Base-by-base conservation (phyloP, 1,284 basidiomycete genomes). In the Pisolithus thermaeus region DNA sequence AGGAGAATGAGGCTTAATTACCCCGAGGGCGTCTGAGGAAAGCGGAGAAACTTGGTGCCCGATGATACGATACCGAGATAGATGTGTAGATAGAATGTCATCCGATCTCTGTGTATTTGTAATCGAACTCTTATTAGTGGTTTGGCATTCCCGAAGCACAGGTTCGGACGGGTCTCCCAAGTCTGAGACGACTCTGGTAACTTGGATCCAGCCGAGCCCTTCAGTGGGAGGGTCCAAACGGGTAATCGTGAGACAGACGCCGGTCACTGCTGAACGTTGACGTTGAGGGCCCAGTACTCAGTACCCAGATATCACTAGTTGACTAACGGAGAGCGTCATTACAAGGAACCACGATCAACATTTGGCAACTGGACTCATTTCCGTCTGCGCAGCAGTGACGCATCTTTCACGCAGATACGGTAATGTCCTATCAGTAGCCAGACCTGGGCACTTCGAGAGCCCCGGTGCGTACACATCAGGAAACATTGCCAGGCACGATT, bases 1-100 rank as follows among this genome's bases (percentile, higher is more conserved):
- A 66, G 44, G 48, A 53, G 12, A 37, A 45, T n/a, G 39, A 52
- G 32, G 64, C 67, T 39, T 67, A 43, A 56, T 20, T 20, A 20
- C 30, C 20, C 32, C 30, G 12, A 12, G 22, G 32, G 18, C 23
- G 11, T 6, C 3, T 14, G 6, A n/a, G 25, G 23, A 28, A 28
- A 27, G 42, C 25, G n/a, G 5, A 28, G 27, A 27, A 5, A n/a
- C 14, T 43, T 28, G 27, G 25, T 43, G 42, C 27, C 6, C 23
- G 18, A 20, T n/a, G 12, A 6, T 35, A 14, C 32, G 11, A 35
- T 14, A 35, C 32, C 32, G 32, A 35, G 2, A 35, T 12, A 35
- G 32, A 35, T 14, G 12, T 35, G 32, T 35, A 35, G 32, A 35
- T 35, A 43, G 41, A 43, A 12, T 30, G 42, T 25, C 41, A 42